Evolutionary conservation across 1,284 basidiomycete genomes (phyloP), one percentile per base, ranked within the genome.

Genomic region (Moesziomyces sp.): DNA sequence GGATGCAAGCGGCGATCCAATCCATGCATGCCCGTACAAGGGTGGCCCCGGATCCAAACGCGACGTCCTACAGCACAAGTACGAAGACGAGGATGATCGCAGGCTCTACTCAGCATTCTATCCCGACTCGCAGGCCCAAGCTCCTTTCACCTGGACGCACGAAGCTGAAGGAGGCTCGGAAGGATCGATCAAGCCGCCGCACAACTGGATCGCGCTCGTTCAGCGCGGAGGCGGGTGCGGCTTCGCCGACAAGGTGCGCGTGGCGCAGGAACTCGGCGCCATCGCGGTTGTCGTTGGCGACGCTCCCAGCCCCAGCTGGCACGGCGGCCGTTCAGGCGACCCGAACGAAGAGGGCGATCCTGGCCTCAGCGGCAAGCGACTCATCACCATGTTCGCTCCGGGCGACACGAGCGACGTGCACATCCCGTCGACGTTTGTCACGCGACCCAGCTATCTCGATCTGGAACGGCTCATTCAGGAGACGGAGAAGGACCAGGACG

Each of bases 261-360:
- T 77, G 2, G 77, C 80, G 1, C 83, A 84, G 50, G 57, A 70
- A 13, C 69, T 83, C 6, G 83, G 83, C 11, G 83, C 82, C 14
- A 70, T 76, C 11, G 83, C 80, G 0, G 83, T 84, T 11, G 72
- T 84, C 9, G 81, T 84, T 1, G 83, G 83, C n/a, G 83, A 83
- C 42, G 63, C 72, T 0, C 64, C 76, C 7, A 69, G 58, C 19
- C 69, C 72, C 5, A 46, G 47, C 16, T 75, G 72, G 74, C 58
- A 70, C 35, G 66, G 60, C 13, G 74, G 70, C 5, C 55, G 50
- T n/a, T 57, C 62, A 2, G 63, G 69, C 55, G 62, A 76, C n/a
- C 73, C 75, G 3, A 69, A 69, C 47, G 75, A 77, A 21, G 73
- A 70, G 26, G 77, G 70, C 9, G 78, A 82, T 42, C 67, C 66